Evolutionary conservation across 129 eudicot genomes (phyloP).

Genomic region (Tanacetum coccineum): DNA sequence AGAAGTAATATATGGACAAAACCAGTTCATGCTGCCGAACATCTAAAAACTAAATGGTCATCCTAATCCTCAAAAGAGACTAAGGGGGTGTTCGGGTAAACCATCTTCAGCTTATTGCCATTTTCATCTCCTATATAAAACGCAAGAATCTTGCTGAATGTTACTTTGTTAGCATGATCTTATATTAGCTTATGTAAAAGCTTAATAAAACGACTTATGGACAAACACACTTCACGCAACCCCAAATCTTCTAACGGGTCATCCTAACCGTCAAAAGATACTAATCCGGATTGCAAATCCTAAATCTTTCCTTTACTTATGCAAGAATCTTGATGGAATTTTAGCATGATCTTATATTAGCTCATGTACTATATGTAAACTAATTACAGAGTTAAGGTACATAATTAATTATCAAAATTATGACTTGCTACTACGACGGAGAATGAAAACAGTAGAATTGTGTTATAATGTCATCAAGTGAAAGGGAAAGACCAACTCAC

Average conservation of each 20-base stretch:
- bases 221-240: no score
- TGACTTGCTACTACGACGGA: background rate
- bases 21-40: background rate
- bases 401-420: background rate
- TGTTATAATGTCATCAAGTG: background rate
- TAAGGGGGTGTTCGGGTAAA: background rate
- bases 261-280: no score
- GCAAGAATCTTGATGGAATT: background rate
- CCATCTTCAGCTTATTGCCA: no score
- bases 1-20: background rate
- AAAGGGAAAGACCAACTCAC: slow-evolving; percentile 6
- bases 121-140: no score
- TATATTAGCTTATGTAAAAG: slow-evolving; percentile 15
- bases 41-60: background rate
- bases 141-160: slow-evolving; percentile 1
- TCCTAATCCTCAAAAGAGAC: slow-evolving; percentile 8
- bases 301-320: no score
- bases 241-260: no score
- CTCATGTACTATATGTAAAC: background rate
- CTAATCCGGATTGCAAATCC: no score
- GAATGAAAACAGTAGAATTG: background rate
- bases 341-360: slow-evolving; percentile 15
- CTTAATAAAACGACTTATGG: no score
- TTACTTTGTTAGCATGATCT: slow-evolving; percentile 15
- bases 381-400: no score